Evolutionary conservation across 768 basidiomycete genomes (phyloP).

Genomic region (Naganishia vaughanmartiniae): DNA sequence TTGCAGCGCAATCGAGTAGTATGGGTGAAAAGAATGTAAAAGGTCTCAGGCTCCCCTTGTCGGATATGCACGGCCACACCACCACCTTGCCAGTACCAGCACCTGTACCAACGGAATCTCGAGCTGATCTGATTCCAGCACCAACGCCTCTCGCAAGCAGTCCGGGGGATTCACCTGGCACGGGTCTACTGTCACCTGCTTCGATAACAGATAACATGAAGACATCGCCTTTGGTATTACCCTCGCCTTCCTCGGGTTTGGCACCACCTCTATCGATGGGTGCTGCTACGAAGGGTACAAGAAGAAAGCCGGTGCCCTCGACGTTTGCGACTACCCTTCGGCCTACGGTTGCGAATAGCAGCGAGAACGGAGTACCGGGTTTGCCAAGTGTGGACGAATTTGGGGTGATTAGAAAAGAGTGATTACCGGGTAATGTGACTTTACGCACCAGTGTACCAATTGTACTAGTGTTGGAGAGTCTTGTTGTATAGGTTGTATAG

Average conservation of each 20-base stretch:
- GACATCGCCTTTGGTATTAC: background rate
- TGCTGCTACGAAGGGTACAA: constrained; percentile 23
- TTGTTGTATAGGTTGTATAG: background rate
- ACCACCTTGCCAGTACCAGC: background rate
- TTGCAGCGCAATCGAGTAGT: background rate
- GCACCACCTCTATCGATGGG: constrained; percentile 18
- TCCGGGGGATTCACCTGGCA: background rate
- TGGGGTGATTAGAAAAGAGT: background rate
- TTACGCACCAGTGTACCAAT: no score
- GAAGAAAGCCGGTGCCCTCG: constrained; percentile 27
- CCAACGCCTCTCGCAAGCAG: background rate
- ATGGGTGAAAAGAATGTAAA: constrained; percentile 21
- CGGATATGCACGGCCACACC: constrained; percentile 10
- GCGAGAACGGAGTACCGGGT: background rate
- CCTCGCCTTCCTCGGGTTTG: background rate
- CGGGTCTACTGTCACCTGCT: background rate
- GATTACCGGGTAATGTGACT: background rate
- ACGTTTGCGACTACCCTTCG: constrained; percentile 2
- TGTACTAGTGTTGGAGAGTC: background rate
- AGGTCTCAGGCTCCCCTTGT: constrained; percentile 22
- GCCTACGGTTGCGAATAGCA: background rate
- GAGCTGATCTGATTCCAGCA: background rate
- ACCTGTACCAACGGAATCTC: background rate
- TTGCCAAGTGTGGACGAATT: background rate
- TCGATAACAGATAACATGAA: background rate